phyloP scores from a whole-genome alignment of 805 yeast genomes.

The Saccharomyces eubayanus region DNA sequence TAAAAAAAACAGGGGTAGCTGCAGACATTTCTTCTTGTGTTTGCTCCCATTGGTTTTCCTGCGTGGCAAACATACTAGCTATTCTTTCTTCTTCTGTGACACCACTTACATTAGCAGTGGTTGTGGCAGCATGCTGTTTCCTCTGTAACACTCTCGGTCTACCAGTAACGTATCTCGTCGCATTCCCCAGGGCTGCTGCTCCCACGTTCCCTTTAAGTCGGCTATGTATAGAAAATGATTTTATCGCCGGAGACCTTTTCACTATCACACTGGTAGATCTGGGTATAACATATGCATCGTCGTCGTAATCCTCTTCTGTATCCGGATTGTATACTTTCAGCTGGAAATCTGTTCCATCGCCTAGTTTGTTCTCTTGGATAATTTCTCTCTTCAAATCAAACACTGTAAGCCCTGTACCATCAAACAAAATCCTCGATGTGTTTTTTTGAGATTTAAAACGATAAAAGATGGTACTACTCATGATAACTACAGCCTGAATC shows the following conservation, averaged over 20 bases:
- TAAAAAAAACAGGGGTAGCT: constrained; percentile 66
- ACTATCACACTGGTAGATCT: constrained; percentile 80
- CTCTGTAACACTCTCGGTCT: constrained; percentile 46
- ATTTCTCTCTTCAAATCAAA: constrained; percentile 92
- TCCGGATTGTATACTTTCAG: constrained; percentile 64
- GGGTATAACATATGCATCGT: constrained; percentile 86
- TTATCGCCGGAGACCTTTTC: constrained; percentile 63
- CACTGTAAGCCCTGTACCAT: constrained; percentile 93
- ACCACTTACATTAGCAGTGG: constrained; percentile 32
- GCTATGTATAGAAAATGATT: constrained; percentile 19
- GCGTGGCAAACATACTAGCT: constrained; percentile 84
- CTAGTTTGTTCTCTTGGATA: constrained; percentile 67
- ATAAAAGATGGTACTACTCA: constrained; percentile 87
- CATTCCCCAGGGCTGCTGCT: constrained; percentile 46
- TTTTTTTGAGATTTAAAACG: constrained; percentile 76
- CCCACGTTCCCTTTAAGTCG: constrained; percentile 25
- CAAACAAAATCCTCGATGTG: constrained; percentile 73
- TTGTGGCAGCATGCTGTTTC: constrained; percentile 16
- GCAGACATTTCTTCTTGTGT: constrained; percentile 86
- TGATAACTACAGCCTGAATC: constrained; percentile 16
- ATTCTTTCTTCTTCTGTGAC: constrained; percentile 80
- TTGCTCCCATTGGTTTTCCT: constrained; percentile 89
- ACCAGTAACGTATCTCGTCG: constrained; percentile 64
- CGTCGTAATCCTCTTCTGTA: constrained; percentile 65
- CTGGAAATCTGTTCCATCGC: constrained; percentile 80